Base-by-base conservation (phyloP, 2,329 filamentous ascomycete species). In the Lachnellula cervina region DNA sequence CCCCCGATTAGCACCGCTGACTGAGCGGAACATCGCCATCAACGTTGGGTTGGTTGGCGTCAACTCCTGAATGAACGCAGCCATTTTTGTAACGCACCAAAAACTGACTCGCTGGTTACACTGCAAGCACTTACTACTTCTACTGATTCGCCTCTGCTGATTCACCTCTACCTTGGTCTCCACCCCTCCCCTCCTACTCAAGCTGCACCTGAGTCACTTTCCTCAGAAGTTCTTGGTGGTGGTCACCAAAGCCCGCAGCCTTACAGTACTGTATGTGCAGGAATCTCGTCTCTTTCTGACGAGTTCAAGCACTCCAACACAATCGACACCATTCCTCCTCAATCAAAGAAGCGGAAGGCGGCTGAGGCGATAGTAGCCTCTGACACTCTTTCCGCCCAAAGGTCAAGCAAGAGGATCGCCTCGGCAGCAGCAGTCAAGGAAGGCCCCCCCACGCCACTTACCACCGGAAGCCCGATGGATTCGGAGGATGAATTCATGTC, bases 401-500 rank as follows among this genome's bases (percentile, higher is more conserved):
- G 67, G 68, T 61, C 65, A 55, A 67, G 55, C 60, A 67, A 70
- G 58, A 64, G 65, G 62, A 64, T 70, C 58, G 72, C 68, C 61
- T 70, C 72, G 64, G 70, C 71, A 64, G 69, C 68, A 64, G 69
- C 68, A 60, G 66, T 69, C 47, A 68, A 65, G 57, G 66, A 66
- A 53, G 68, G 71, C 42, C 83, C 84, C 21, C 80, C 81, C 16
- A 82, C 81, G 5, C 80, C 82, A 28, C 72, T 80, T 57, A 85
- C 82, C 49, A 75, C 69, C 21, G 78, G 74, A 51, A 76, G 76
- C 71, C 82, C 77, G 61, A 97, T 97, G 92, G 91, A 96, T 76
- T 97, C 92, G 8, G 93, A 97, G 66, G 91, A 97, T 68, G 93
- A 97, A 58, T 92, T 92, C 72, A 88, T 94, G 81, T 95, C 89